These are phyloP conservation scores for Neonectria sp. DNA, from an alignment of 2,329 filamentous ascomycete species.

Conservation along the genomic window DNA sequence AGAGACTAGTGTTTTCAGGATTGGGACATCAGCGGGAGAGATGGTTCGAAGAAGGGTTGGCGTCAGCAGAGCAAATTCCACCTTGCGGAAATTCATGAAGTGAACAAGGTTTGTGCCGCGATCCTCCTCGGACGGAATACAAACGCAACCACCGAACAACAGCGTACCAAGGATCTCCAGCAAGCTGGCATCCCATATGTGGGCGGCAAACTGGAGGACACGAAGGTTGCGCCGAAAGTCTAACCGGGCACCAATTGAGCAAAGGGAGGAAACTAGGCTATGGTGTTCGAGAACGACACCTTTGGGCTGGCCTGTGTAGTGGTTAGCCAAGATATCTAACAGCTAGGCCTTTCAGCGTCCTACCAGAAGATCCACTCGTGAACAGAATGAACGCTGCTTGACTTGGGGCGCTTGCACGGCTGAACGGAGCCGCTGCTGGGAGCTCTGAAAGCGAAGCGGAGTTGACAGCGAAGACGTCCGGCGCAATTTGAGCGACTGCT, in stretches of 20 bases:
- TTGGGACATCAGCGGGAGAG: conserved; percentile 12
- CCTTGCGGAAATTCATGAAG: conserved; percentile 7
- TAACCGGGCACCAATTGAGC: conserved; percentile 9
- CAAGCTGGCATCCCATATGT: conserved; percentile 12
- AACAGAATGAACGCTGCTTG: conserved; percentile 16
- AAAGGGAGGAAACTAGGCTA: conserved; percentile 11
- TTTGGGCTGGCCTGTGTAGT: conserved; percentile 12
- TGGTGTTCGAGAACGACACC: conserved; percentile 11
- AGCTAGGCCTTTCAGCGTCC: conserved; percentile 3
- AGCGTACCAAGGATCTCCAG: conserved; percentile 9
- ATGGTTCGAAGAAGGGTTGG: conserved; percentile 17
- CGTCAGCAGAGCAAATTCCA: conserved; percentile 11
- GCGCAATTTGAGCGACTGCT: conserved; percentile 12
- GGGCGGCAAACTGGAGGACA: conserved; percentile 14
- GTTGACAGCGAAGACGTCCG: conserved; percentile 11
- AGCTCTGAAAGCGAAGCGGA: conserved; percentile 12
- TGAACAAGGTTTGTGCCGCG: conserved; percentile 7
- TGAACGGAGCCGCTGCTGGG: conserved; percentile 8
- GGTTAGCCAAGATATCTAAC: conserved; percentile 1
- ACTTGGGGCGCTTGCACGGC: conserved; percentile 6
- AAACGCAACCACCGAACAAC: conserved; percentile 12
- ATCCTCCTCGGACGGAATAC: conserved; percentile 15
- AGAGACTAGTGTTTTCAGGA: conserved; percentile 8
- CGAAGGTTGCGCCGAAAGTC: conserved; percentile 5
- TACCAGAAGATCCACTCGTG: conserved; percentile 16